Evolutionary conservation across 2,329 filamentous ascomycete genomes (phyloP).

Genomic region (Neonectria magnoliae): DNA sequence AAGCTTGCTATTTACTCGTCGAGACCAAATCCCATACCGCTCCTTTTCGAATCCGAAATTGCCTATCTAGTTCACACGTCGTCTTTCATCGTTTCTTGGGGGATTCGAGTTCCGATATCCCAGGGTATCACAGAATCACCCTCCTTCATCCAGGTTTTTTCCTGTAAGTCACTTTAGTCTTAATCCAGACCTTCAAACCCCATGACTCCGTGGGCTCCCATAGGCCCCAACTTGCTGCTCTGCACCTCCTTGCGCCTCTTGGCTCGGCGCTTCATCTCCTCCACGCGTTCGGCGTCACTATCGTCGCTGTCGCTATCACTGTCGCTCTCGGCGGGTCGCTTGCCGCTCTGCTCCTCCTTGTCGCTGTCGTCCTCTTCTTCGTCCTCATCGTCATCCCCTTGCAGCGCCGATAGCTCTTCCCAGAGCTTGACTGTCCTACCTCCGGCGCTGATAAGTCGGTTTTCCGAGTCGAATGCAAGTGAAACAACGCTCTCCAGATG

Average conservation of each 20-base stretch:
- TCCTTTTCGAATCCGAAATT: background rate
- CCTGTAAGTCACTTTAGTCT: background rate
- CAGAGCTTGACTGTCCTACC: slow-evolving; percentile 90
- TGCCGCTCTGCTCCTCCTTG: slow-evolving; percentile 54
- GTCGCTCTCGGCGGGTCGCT: slow-evolving; percentile 59
- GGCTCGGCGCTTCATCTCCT: slow-evolving; percentile 5
- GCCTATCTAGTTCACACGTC: background rate
- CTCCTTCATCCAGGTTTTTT: background rate
- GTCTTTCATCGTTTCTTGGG: background rate
- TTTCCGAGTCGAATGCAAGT: slow-evolving; percentile 84
- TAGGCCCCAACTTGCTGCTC: slow-evolving; percentile 56
- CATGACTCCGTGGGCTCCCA: slow-evolving; percentile 62
- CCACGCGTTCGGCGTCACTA: slow-evolving; percentile 44
- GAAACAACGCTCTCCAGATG: slow-evolving; percentile 87
- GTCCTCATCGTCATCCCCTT: slow-evolving; percentile 56
- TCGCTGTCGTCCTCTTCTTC: slow-evolving; percentile 59
- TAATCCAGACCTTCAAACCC: slow-evolving; percentile 60
- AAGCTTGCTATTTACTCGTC: background rate
- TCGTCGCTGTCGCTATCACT: slow-evolving; percentile 52
- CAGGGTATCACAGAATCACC: slow-evolving; percentile 28
- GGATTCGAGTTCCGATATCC: slow-evolving; percentile 3
- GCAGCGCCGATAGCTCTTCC: slow-evolving; percentile 77
- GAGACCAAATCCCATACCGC: background rate
- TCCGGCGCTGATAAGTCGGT: slow-evolving; percentile 89
- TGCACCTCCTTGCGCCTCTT: slow-evolving; percentile 50